A percentile compares a stretch with the other conserved stretches of the same genome.
phyloP scores from a whole-genome alignment of 2,329 filamentous ascomycete genomes.

The Aspergillus niger region DNA sequence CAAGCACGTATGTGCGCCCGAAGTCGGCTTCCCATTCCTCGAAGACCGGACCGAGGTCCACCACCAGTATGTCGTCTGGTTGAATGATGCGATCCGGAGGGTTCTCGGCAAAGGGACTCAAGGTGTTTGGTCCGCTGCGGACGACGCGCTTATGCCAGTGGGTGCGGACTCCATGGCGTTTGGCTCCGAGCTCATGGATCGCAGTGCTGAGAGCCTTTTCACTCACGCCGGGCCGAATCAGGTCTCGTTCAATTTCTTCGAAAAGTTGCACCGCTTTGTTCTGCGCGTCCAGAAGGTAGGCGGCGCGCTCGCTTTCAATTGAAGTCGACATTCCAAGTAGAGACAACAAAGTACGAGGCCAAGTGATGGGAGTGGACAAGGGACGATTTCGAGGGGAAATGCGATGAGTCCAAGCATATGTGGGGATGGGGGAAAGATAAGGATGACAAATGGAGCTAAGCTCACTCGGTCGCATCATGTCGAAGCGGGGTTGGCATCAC shows the following conservation, averaged over 20 bases:
- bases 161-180: constrained; percentile 49
- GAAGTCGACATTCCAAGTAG: neutral
- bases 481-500: too few species aligned
- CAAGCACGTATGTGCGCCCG: constrained; percentile 56
- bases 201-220: constrained; percentile 53
- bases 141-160: constrained; percentile 59
- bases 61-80: constrained; percentile 54
- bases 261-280: constrained; percentile 51
- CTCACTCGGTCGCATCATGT: too few species aligned
- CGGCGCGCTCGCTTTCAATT: constrained; percentile 32
- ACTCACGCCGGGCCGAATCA: constrained; percentile 52
- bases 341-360: neutral
- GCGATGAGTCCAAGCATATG: too few species aligned
- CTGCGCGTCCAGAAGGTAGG: constrained; percentile 50
- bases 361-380: too few species aligned
- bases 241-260: constrained; percentile 48
- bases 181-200: constrained; percentile 49
- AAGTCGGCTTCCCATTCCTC: constrained; percentile 58
- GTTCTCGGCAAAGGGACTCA: constrained; percentile 52
- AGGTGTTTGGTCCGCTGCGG: constrained; percentile 53
- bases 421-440: too few species aligned
- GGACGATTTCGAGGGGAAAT: too few species aligned
- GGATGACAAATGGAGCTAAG: too few species aligned
- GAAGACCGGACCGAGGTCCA: constrained; percentile 57
- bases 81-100: constrained; percentile 53